Conservation (phyloP, 192 early-diverging fungal species). For the Coemansia sp. region DNA sequence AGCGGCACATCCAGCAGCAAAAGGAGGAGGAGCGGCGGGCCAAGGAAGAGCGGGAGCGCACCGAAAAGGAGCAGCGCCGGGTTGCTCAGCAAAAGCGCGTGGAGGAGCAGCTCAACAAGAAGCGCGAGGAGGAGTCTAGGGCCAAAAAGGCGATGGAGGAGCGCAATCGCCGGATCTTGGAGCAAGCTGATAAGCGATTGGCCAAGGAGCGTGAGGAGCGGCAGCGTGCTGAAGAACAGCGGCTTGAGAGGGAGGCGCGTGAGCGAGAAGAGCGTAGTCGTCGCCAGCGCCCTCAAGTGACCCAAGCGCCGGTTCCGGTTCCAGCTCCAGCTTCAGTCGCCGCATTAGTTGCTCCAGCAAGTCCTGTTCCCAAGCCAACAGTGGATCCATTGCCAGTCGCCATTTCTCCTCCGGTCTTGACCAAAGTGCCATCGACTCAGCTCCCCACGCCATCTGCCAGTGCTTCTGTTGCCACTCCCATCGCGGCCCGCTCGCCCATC, state of each 20-base stretch:
- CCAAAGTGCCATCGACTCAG: background rate
- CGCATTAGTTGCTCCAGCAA: background rate
- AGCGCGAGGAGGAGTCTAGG: slow-evolving; percentile 33
- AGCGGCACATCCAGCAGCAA: slow-evolving; percentile 44
- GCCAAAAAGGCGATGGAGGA: slow-evolving; percentile 40
- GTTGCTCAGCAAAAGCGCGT: slow-evolving; percentile 26
- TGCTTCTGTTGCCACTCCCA: background rate
- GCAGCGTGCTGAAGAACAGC: slow-evolving; percentile 25
- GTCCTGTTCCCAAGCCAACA: background rate
- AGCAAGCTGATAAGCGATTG: slow-evolving; percentile 47
- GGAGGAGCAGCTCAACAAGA: slow-evolving; percentile 28
- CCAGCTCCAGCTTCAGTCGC: background rate
- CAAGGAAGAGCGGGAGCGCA: slow-evolving; percentile 28
- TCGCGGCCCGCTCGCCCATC: background rate
- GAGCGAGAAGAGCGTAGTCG: slow-evolving; percentile 8
- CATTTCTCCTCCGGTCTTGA: background rate
- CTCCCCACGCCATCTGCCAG: background rate
- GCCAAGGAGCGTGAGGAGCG: slow-evolving; percentile 30
- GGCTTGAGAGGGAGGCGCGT: slow-evolving; percentile 11
- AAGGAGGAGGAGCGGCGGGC: slow-evolving; percentile 43
- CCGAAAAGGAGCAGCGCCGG: slow-evolving; percentile 39
- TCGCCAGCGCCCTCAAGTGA: background rate
- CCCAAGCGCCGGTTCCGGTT: slow-evolving; percentile 9
- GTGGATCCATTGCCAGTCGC: background rate
- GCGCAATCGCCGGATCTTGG: slow-evolving; percentile 47